These are phyloP conservation scores for Misopates orontium DNA, from an alignment of 257 asterid species.

Conservation along the genomic window DNA sequence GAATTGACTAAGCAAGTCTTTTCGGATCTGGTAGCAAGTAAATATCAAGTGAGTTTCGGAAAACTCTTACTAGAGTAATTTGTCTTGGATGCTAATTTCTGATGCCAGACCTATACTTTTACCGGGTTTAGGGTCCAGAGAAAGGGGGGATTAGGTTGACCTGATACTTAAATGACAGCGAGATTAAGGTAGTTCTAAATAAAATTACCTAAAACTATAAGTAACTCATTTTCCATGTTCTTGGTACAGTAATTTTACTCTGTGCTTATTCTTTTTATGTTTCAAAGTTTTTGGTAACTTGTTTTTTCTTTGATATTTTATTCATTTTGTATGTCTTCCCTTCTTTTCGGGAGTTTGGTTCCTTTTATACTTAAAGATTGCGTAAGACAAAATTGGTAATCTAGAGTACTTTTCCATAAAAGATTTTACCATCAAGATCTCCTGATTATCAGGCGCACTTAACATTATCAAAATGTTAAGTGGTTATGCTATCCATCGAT, in stretches of 20 bases:
- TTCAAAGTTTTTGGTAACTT: no score
- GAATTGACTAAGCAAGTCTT: conserved; percentile 97
- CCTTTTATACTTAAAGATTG: neutral
- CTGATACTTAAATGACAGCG: no score
- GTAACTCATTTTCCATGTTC: no score
- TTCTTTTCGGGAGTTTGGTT: neutral
- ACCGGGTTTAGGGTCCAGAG: neutral
- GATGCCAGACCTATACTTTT: conserved; percentile 11
- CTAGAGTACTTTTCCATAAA: neutral
- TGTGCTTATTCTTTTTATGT: no score
- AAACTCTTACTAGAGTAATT: conserved; percentile 20
- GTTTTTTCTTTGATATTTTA: neutral
- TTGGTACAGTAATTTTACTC: no score
- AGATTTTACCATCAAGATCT: neutral
- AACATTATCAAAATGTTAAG: no score
- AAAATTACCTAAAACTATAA: neutral
- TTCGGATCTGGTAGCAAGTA: conserved; percentile 77
- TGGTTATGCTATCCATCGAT: no score
- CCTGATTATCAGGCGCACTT: conserved; percentile 6
- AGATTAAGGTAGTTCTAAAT: neutral
- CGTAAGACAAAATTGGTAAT: neutral
- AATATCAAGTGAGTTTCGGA: conserved; percentile 75
- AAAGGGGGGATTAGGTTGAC: neutral
- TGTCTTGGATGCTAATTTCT: conserved; percentile 9
- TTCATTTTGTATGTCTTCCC: neutral